Evolutionary conservation across 2,329 filamentous ascomycete species (phyloP), one percentile per base, ranked within the genome.

Genomic region (Thelonectria olida): DNA sequence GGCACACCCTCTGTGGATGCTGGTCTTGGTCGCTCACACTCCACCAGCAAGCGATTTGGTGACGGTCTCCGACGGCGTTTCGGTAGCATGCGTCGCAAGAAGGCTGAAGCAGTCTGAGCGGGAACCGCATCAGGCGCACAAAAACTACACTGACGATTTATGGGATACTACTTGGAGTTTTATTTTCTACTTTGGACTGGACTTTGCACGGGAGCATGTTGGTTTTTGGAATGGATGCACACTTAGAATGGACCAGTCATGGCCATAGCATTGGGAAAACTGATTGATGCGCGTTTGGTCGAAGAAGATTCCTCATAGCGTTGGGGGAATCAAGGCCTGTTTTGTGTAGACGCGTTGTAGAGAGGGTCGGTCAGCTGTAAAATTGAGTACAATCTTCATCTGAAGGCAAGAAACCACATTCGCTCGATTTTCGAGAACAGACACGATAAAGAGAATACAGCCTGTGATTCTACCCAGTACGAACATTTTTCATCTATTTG

Each of bases 61-160:
- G 82, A 85, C 25, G 84, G 83, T 2, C 67, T 88, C 41, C 87
- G 83, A 77, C 77, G 80, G 41, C 80, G 84, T 15, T 80, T 88
- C 53, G 85, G 84, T 23, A 85, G 82, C 67, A 69, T 88, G 53
- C 79, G 83, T 45, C 77, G 78, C 54, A 83, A 79, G 74, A 81
- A 78, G 64, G 69, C 39, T 2, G 64, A 61, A 2, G 68, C 69
- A 45, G 66, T 54, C 10, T 47, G 64, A 44, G 63, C 50, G 51
- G 6, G 19, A 1, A 17, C 5, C 7, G 15, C 31, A 15, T 15
- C 12, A 17, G 7, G 7, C 28, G 20, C 19, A 20, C 31, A 12
- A 23, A 15, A 28, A 49, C 20, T 19, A 5, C 39, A 27, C 27
- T n/a, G 19, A 19, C 28, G 38, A 53, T 5, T 28, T 50, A 50